phyloP scores from a whole-genome alignment of 208 protist genomes.

The Leishmania tropica region DNA sequence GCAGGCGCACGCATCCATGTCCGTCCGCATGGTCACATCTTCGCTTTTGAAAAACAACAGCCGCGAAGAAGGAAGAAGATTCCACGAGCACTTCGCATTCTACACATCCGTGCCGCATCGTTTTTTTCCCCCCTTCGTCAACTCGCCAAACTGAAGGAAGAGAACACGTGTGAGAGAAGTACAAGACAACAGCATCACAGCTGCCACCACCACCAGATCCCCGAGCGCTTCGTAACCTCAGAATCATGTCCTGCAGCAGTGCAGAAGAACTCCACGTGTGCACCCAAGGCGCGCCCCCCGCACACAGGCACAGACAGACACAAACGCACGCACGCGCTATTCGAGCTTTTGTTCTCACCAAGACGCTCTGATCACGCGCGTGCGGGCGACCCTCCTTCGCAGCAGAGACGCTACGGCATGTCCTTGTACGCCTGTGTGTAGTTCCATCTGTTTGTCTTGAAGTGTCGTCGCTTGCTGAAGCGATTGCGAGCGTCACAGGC shows the following conservation, averaged over 20 bases:
- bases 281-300: neutral
- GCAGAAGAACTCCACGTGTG: neutral
- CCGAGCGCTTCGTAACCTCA: neutral
- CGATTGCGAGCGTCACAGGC: constrained; percentile 77
- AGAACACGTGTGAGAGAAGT: neutral
- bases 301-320: neutral
- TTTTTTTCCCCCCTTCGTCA: neutral
- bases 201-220: neutral
- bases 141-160: neutral
- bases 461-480: constrained; percentile 81
- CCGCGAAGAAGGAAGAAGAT: neutral
- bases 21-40: neutral
- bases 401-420: constrained; percentile 61
- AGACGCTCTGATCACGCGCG: neutral
- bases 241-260: neutral
- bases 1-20: neutral
- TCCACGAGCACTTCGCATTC: neutral
- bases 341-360: neutral
- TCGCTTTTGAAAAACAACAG: neutral
- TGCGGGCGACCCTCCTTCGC: neutral
- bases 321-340: neutral
- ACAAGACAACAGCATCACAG: neutral
- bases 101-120: neutral
- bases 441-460: constrained; percentile 93
- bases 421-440: constrained; percentile 92